Evolutionary conservation across 805 yeast species (phyloP), one percentile per base, ranked within the genome.

Genomic region (Ogataea ramenticola): DNA sequence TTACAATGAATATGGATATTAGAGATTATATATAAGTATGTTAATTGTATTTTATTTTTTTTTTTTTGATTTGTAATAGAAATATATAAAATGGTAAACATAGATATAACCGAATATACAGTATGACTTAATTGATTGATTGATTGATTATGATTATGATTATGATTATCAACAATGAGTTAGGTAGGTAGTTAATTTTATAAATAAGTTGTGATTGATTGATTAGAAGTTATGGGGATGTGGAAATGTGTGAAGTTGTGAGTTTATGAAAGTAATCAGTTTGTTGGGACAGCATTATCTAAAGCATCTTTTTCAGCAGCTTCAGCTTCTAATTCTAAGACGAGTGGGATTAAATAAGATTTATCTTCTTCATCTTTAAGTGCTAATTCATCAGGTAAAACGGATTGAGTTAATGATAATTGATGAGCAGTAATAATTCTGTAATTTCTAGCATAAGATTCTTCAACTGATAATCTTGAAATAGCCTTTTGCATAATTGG

Each of bases 291-390:
- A 54, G 87, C 73, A 75, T 86, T 84, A 75, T 93, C 96, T 61
- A 93, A 80, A 61, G 83, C 93, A 49, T 75, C 81, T 71, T 83
- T 88, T 75, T 93, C 99, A 51, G 76, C 73, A 41, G 81, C 83
- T 68, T 87, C 97, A 57, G 86, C 87, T 74, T 93, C 98, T 49
- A 91, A 95, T 74, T 93, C 97, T 61, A 90, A 77, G 49, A 93
- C 72, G 72, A 85, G 86, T 55, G 96, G 97, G 47, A 86, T 68
- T 62, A 93, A 75, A 72, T 89, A 90, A 56, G 85, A 85, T 46
- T 68, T 67, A 66, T 87, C 96, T 50, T 91, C 91, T 60, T 80
- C 86, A 27, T 88, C 78, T 65, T 80, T 78, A 49, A 86, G 72
- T 57, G 82, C 84, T 69, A 91, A 82, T 60, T 76, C 75, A 49